Base-by-base conservation (phyloP, 202 grass and related monocot genomes). In the Setaria viridis region DNA sequence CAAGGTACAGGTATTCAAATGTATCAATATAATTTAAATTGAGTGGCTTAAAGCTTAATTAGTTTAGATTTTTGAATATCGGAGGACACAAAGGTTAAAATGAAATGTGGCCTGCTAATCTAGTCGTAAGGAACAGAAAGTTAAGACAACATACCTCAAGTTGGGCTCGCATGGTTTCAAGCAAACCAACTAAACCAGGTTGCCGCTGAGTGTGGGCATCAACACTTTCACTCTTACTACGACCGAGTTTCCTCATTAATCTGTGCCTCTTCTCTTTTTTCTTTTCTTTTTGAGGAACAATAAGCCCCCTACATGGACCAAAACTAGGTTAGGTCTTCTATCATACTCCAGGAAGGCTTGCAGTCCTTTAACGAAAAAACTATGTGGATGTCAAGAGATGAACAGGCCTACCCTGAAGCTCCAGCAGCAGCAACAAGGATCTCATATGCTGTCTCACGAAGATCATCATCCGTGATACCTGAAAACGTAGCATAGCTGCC, bases 381-480 rank as follows among this genome's bases (percentile, higher is more conserved):
- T 33, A 50, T 72, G 29, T 56, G 13, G 20, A 15, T 46, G 30
- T 34, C 59, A 62, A 64, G 51, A 74, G 37, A 17, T 71, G 33
- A 5, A 89, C 37, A 91, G 72, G 42, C 49, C 54, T 89, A 99
- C 96, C 96, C 96, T 90, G 96, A 93, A 90, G 96, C 96, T 25
- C 96, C 96, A 76, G 88, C 93, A 92, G 86, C 87, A 84, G 96
- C 96, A 83, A 96, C 93, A 66, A 99, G 93, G 66, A 99, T 92
- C 83, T 99, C 96, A 91, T 99, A 99, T 84, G 93, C 96, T 76
- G 96, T 92, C 88, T 99, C 96, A 85, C 96, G 94, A 84, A 99
- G 90, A 88, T 99, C 96, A 85, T 95, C 93, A 87, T 95, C 91
- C 34, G 85, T 91, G 35, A 94, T 90, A 85, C 96, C 96, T 99